Evolutionary conservation across 208 protist species (phyloP).

Genomic region (Kentomonas sorsogonicus): DNA sequence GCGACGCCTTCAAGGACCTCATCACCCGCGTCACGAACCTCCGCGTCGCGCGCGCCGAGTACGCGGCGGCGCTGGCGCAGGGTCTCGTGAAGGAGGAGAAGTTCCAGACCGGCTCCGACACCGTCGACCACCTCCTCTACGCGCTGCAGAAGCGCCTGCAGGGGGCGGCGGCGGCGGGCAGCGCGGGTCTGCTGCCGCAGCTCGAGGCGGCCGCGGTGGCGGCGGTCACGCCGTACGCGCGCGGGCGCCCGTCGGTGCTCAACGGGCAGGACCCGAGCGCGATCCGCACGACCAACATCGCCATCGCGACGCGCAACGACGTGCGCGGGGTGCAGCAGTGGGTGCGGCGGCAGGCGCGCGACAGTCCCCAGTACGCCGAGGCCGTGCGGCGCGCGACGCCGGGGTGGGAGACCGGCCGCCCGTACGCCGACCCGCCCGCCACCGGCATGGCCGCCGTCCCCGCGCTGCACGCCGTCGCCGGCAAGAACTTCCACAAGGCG

Average conservation of each 20-base stretch:
- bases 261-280: conserved; percentile 13
- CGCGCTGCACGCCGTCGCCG: conserved; percentile 22
- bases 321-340: conserved; percentile 40
- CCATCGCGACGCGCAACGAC: conserved; percentile 30
- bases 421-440: conserved; percentile 21
- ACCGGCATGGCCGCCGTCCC: conserved; percentile 29
- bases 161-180: too few relatives aligned
- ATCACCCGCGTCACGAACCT: conserved; percentile 49
- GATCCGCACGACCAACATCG: conserved; percentile 26
- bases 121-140: conserved; percentile 25
- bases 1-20: conserved; percentile 38
- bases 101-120: conserved; percentile 34
- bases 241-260: conserved; percentile 5
- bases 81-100: conserved; percentile 6
- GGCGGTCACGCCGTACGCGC: conserved; percentile 15
- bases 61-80: conserved; percentile 12
- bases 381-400: too few relatives aligned
- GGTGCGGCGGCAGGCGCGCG: conserved; percentile 25
- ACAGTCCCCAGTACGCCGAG: conserved; percentile 23
- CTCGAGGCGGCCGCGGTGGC: conserved; percentile 17
- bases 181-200: conserved; percentile 27
- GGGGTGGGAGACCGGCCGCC: conserved; percentile 15
- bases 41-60: conserved; percentile 36
- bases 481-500: conserved; percentile 32
- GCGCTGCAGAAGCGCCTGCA: conserved; percentile 15